These are phyloP conservation scores for Neurospora africana DNA, from an alignment of 495 filamentous ascomycete species.

Conservation along the genomic window DNA sequence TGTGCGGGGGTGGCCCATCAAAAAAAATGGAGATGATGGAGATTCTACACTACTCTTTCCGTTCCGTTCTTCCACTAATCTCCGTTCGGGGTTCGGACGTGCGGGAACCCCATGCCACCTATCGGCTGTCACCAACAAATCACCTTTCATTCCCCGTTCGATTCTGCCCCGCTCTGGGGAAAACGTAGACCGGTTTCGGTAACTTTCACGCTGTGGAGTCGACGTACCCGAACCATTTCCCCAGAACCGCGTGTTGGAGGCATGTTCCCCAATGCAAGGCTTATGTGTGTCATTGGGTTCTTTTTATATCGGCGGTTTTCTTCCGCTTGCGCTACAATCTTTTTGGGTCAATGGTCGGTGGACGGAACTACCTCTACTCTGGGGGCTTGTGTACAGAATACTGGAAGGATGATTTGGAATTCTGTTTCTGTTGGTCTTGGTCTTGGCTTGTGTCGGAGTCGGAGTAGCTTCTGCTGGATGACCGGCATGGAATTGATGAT, in stretches of 20 bases:
- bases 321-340: neutral
- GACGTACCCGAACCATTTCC: neutral
- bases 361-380: neutral
- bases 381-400: neutral
- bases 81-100: neutral
- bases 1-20: neutral
- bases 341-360: neutral
- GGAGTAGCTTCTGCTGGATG: neutral
- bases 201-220: neutral
- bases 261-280: neutral
- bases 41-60: neutral
- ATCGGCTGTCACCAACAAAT: neutral
- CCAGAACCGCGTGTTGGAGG: neutral
- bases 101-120: neutral
- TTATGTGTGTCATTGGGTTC: neutral
- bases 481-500: neutral
- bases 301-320: neutral
- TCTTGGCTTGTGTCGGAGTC: neutral
- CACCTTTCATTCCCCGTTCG: neutral
- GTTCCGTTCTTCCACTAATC: neutral
- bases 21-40: neutral
- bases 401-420: neutral
- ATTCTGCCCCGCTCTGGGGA: neutral
- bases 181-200: neutral
- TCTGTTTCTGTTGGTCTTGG: neutral